Conservation (phyloP, 768 basidiomycete genomes). For the Lactifluus volemus region DNA sequence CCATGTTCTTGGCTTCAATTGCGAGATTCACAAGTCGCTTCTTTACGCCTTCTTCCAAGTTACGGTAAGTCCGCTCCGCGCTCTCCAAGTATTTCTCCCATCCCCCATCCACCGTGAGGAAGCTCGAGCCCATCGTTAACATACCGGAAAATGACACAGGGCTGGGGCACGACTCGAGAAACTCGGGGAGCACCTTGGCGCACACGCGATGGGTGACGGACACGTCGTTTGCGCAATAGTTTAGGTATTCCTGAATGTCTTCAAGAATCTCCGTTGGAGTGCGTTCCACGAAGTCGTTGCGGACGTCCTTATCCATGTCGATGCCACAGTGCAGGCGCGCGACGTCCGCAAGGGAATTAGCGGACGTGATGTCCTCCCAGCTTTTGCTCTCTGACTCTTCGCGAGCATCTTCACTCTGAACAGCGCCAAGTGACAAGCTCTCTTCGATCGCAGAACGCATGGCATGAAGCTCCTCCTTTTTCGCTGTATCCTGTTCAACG, state of each 20-base stretch:
- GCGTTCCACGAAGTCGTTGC: slow-evolving; percentile 67
- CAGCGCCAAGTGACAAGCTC: slow-evolving; percentile 27
- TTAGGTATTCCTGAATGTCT: slow-evolving; percentile 62
- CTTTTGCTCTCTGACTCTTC: slow-evolving; percentile 43
- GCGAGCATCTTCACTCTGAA: slow-evolving; percentile 35
- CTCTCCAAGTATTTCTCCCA: slow-evolving; percentile 79
- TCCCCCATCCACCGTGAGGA: slow-evolving; percentile 80
- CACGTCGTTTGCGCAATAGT: slow-evolving; percentile 85
- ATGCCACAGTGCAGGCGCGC: slow-evolving; percentile 84
- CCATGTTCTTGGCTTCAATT: slow-evolving; percentile 41
- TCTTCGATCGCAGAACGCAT: slow-evolving; percentile 34
- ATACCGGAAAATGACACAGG: slow-evolving; percentile 91
- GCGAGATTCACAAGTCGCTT: slow-evolving; percentile 60
- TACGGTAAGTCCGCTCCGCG: slow-evolving; percentile 69
- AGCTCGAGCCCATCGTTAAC: slow-evolving; percentile 84
- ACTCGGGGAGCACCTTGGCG: slow-evolving; percentile 66
- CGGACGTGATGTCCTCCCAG: slow-evolving; percentile 92
- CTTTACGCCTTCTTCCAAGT: slow-evolving; percentile 57
- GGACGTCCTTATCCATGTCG: slow-evolving; percentile 64
- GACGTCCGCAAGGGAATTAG: slow-evolving; percentile 88
- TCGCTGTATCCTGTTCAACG: slow-evolving; percentile 33
- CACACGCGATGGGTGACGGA: slow-evolving; percentile 78
- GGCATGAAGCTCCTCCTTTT: slow-evolving; percentile 32
- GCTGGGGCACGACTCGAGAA: slow-evolving; percentile 76
- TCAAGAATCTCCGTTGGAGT: slow-evolving; percentile 56